Evolutionary conservation across 352 stramenopile species (phyloP), one percentile per base, ranked within the genome.

Genomic region (Globisporangium uncinulatum): DNA sequence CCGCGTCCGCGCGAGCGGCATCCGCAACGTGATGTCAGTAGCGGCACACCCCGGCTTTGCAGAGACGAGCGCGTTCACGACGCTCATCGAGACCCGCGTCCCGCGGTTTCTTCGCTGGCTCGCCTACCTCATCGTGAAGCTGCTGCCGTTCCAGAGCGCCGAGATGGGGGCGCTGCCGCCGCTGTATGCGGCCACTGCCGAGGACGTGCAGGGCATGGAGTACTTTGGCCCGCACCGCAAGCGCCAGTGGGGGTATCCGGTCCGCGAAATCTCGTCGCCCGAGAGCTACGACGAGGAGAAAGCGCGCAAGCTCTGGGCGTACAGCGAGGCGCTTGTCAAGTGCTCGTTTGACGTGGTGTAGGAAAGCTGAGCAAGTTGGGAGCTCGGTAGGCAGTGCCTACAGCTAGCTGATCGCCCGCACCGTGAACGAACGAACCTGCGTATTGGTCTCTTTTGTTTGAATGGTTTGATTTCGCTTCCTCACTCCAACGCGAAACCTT

Each of bases 161-260:
- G 70, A 74, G 24, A 76, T 76, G 49, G 76, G 76, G 21, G 66
- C 72, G 21, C 37, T 83, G 21, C 59, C 74, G 15, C 69, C 62
- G 6, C 49, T 87, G 46, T 83, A 74, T 31, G 76, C 72, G 8
- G 74, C 74, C 3, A 78, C 70, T 2, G 72, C 32, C 0, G 14
- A 46, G 0, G 45, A 56, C 11, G 65, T 73, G 13, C 51, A 67
- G n/a, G 53, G 66, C 31, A 47, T 71, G 50, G 51, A 73, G 41
- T 72, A 70, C 53, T 73, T 71, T 51, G 67, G 68, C 1, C 74
- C 73, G 5, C 32, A 39, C 34, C 34, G 5, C 34, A 39, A 13
- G 10, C 34, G 34, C 34, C 34, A 39, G 34, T 39, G 7, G 10
- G 58, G 58, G 34, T 64, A 64, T 34, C 58, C 58, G 9, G 21